Percentiles rank a stretch among this genome's conserved stretches.
phyloP scores from a whole-genome alignment of 371 early-diverging fungal genomes.

The Fennellomyces sp. region DNA sequence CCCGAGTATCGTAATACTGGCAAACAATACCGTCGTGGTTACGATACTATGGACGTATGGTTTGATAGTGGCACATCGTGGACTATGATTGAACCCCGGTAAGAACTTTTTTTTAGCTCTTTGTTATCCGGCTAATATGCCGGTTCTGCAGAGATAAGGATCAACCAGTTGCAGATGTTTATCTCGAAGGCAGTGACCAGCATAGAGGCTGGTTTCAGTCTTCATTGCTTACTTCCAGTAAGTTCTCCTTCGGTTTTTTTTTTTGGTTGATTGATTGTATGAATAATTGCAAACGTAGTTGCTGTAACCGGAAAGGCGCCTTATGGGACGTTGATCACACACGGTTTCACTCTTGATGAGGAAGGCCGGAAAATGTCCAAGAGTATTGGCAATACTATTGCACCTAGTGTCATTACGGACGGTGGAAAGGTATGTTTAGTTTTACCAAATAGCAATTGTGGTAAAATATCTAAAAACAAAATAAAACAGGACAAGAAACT shows the following conservation, averaged over 20 bases:
- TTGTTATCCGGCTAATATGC: no score
- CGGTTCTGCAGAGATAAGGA: conserved; percentile 8
- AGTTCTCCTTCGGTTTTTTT: not conserved
- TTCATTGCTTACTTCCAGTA: conserved; percentile 81
- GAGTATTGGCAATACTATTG: conserved; percentile 89
- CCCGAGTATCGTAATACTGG: conserved; percentile 64
- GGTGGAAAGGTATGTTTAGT: conserved; percentile 62
- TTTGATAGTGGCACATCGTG: conserved; percentile 94
- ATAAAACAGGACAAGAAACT: conserved; percentile 62
- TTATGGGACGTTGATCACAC: conserved; percentile 85
- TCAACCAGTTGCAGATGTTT: conserved; percentile 79
- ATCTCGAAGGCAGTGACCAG: conserved; percentile 95
- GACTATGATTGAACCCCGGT: conserved; percentile 57
- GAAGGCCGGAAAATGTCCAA: conserved; percentile 95
- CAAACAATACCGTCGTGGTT: conserved; percentile 60
- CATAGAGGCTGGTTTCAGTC: conserved; percentile 99
- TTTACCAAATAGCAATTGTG: not conserved
- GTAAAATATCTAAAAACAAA: no score
- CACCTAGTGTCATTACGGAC: conserved; percentile 69
- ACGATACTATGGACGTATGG: conserved; percentile 96
- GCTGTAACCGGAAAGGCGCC: conserved; percentile 81
- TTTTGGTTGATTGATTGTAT: not conserved
- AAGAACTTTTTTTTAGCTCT: not conserved
- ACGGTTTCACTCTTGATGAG: conserved; percentile 93
- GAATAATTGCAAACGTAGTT: conserved; percentile 30